phyloP scores from a whole-genome alignment of 2,329 filamentous ascomycete genomes.

The Epichloe sibirici region DNA sequence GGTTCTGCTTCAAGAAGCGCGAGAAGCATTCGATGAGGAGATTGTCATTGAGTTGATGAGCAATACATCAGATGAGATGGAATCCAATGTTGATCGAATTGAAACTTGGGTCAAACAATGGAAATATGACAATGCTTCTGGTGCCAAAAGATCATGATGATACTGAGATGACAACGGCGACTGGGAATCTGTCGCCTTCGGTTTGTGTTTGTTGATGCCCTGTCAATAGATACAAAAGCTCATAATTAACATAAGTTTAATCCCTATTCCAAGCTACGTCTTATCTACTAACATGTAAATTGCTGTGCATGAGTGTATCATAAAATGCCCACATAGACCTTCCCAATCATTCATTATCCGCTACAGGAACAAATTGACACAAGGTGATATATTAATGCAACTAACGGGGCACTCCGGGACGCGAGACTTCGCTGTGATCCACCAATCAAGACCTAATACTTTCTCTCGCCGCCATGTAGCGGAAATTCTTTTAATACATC shows the following conservation, averaged over 20 bases:
- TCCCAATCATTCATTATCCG: not conserved
- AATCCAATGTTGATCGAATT: conserved; percentile 76
- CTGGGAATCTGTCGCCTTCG: too few relatives aligned
- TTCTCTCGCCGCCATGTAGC: not conserved
- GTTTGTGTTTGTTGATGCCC: too few relatives aligned
- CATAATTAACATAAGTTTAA: too few relatives aligned
- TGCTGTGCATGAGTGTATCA: not conserved
- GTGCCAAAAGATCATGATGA: not conserved
- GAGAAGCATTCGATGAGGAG: conserved; percentile 73
- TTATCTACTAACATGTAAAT: too few relatives aligned
- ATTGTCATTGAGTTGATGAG: conserved; percentile 84
- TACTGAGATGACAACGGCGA: not conserved
- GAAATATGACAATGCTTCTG: conserved; percentile 33
- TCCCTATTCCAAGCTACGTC: too few relatives aligned
- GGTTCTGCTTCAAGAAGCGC: conserved; percentile 79
- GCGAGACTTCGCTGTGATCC: not conserved
- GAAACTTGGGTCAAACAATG: conserved; percentile 72
- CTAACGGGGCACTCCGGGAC: not conserved
- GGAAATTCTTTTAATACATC: not conserved
- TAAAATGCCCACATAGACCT: not conserved
- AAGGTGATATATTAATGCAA: not conserved
- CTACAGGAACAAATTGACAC: not conserved
- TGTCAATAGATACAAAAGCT: too few relatives aligned
- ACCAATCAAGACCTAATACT: not conserved
- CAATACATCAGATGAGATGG: conserved; percentile 72